These are phyloP conservation scores for Myriosclerotinia scirpicola DNA, from an alignment of 2,329 filamentous ascomycete genomes.

Conservation along the genomic window DNA sequence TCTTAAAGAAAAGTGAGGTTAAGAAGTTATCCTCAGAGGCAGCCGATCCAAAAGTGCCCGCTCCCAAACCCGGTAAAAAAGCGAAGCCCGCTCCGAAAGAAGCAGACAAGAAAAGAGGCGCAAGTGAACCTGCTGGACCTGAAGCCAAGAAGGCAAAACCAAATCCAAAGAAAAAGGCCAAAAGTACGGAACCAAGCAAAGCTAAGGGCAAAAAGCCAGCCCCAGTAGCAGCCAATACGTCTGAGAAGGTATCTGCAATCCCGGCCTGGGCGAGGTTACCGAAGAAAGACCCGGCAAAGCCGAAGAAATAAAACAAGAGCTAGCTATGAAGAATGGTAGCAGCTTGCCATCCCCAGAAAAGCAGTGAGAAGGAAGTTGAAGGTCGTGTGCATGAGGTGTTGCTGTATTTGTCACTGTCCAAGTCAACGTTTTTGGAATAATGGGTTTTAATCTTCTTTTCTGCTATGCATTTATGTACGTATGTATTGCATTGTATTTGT, in stretches of 20 bases:
- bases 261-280: too few species aligned
- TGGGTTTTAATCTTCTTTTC: neutral
- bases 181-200: neutral
- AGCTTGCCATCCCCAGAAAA: too few species aligned
- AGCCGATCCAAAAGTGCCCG: neutral
- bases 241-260: too few species aligned
- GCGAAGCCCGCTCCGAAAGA: neutral
- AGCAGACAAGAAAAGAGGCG: neutral
- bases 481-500: neutral
- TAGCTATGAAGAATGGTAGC: neutral
- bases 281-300: neutral
- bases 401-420: neutral
- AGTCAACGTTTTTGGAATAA: neutral
- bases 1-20: neutral
- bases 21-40: neutral
- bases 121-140: neutral
- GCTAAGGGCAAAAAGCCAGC: neutral
- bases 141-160: neutral
- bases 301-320: neutral
- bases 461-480: neutral
- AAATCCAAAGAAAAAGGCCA: neutral
- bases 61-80: too few species aligned
- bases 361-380: neutral
- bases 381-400: neutral
- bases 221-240: neutral